phyloP scores from a whole-genome alignment of 768 basidiomycete species.

The Neoboletus subvelutipes region DNA sequence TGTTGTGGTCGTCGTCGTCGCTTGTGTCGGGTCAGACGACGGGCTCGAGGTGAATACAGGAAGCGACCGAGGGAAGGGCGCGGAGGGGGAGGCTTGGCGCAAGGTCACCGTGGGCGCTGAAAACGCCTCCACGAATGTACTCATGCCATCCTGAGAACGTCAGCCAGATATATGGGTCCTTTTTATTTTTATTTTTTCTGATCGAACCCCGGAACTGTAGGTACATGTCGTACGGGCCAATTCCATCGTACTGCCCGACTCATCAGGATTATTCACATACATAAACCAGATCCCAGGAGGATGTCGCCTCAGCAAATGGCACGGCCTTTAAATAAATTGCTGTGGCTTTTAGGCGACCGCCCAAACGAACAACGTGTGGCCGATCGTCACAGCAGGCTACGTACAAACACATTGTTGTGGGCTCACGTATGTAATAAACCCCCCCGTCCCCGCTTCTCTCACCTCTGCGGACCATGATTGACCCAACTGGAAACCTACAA shows the following conservation, averaged over 20 bases:
- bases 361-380: constrained; percentile 11
- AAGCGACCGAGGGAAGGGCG: background rate
- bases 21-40: background rate
- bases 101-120: background rate
- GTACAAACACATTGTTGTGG: constrained; percentile 19
- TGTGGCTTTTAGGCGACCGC: constrained; percentile 24
- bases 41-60: background rate
- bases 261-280: background rate
- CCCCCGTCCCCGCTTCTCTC: constrained; percentile 1
- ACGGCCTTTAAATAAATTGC: constrained; percentile 9
- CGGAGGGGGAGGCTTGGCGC: background rate
- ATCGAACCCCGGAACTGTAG: constrained; percentile 1
- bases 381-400: constrained; percentile 30
- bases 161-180: constrained; percentile 8
- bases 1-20: constrained; percentile 19
- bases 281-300: constrained; percentile 14
- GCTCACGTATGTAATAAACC: constrained; percentile 24
- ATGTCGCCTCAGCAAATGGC: constrained; percentile 4
- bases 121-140: background rate
- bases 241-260: background rate
- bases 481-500: constrained; percentile 12
- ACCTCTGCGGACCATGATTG: background rate
- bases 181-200: constrained; percentile 8
- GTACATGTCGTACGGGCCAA: constrained; percentile 6
- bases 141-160: too few species aligned